Conservation (phyloP, 202 grass and related monocot species). For the Miscanthus sacchariflorus region DNA sequence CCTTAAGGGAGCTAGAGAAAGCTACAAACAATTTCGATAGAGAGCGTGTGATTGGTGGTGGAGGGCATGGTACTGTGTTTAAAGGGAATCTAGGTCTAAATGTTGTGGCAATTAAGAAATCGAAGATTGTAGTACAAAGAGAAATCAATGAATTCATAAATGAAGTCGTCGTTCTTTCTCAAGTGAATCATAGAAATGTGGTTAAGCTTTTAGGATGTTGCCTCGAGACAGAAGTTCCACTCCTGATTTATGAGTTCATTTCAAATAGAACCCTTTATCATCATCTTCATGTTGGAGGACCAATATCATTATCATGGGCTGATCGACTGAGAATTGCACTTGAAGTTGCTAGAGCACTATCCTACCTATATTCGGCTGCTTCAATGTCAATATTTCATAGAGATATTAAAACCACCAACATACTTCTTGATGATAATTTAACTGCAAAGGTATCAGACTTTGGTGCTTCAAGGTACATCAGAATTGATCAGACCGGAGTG, state of each 20-base stretch:
- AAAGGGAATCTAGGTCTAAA: neutral
- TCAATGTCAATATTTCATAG: conserved; percentile 53
- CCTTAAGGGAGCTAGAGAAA: neutral
- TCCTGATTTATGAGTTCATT: conserved; percentile 62
- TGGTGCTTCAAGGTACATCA: conserved; percentile 46
- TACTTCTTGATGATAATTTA: conserved; percentile 38
- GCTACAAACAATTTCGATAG: neutral
- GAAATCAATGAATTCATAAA: conserved; percentile 71
- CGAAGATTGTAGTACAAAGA: conserved; percentile 49
- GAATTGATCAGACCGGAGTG: conserved; percentile 6
- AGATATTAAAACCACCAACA: conserved; percentile 49
- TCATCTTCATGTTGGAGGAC: conserved; percentile 45
- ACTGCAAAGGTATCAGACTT: conserved; percentile 53
- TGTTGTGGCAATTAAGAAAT: conserved; percentile 30
- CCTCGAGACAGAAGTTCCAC: conserved; percentile 55
- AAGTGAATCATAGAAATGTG: conserved; percentile 60
- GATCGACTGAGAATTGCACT: conserved; percentile 45
- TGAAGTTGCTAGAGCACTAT: conserved; percentile 47
- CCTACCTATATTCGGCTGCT: conserved; percentile 48
- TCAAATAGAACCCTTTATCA: conserved; percentile 58
- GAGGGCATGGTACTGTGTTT: neutral
- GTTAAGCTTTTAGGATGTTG: conserved; percentile 64
- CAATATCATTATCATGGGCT: conserved; percentile 50
- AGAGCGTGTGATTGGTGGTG: neutral
- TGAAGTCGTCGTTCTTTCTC: conserved; percentile 59